Percentiles rank a stretch among this genome's conserved stretches.
Evolutionary conservation across 192 early-diverging fungal species (phyloP).

Genomic region (Phycomyces nitens): DNA sequence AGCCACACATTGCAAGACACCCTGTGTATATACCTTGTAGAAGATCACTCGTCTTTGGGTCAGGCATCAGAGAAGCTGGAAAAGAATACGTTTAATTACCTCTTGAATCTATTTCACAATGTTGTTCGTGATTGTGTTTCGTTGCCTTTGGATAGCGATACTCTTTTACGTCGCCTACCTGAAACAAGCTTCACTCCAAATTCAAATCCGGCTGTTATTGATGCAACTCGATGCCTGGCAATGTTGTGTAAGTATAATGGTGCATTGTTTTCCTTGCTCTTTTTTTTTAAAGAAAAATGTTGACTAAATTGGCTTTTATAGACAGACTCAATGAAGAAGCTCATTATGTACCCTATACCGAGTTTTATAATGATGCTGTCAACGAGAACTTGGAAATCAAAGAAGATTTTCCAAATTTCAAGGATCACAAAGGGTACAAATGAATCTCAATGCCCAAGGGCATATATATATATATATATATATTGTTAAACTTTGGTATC

Average conservation of each 20-base stretch:
- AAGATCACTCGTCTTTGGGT: not conserved
- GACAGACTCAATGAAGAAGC: slow-evolving; percentile 61
- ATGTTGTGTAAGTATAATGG: slow-evolving; percentile 26
- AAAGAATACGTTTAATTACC: not conserved
- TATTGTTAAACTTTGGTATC: not conserved
- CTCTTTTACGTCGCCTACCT: not conserved
- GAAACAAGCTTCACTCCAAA: slow-evolving; percentile 18
- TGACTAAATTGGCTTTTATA: slow-evolving; percentile 32
- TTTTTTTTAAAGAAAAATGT: too few relatives aligned
- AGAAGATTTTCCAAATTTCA: slow-evolving; percentile 72
- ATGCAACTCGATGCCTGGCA: slow-evolving; percentile 28
- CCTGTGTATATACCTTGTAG: not conserved
- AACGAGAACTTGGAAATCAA: slow-evolving; percentile 73
- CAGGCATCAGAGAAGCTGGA: not conserved
- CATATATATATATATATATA: too few relatives aligned
- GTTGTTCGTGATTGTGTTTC: slow-evolving; percentile 3
- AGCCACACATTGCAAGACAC: not conserved
- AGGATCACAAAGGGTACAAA: slow-evolving; percentile 54
- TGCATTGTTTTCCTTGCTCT: too few relatives aligned
- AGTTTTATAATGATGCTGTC: slow-evolving; percentile 68
- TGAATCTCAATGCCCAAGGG: too few relatives aligned
- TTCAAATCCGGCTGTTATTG: slow-evolving; percentile 23
- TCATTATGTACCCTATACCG: slow-evolving; percentile 52
- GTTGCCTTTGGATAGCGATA: not conserved
- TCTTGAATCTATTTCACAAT: slow-evolving; percentile 2